phyloP scores from a whole-genome alignment of 805 yeast genomes.

The Sugiyamaella qingdaonensis region DNA sequence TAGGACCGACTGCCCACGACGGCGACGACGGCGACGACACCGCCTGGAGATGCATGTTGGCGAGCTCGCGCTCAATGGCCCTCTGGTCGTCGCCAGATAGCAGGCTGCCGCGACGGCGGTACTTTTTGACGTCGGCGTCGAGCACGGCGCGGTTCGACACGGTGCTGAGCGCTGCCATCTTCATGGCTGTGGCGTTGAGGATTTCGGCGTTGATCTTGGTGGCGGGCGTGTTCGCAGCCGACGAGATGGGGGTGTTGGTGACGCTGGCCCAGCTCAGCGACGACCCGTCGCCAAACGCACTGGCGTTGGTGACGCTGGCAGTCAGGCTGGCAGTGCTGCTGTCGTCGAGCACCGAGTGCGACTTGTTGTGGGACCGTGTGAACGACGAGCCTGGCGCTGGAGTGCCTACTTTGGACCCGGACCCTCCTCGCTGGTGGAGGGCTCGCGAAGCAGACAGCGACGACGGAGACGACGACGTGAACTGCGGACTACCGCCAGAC shows the following conservation, averaged over 20 bases:
- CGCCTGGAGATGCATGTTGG: slow-evolving; percentile 11
- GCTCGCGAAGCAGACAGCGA: neutral
- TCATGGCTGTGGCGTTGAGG: slow-evolving; percentile 41
- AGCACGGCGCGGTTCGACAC: slow-evolving; percentile 43
- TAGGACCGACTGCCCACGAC: neutral
- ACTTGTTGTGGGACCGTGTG: slow-evolving; percentile 12
- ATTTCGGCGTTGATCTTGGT: slow-evolving; percentile 29
- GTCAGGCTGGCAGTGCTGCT: neutral
- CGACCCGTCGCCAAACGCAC: slow-evolving; percentile 10
- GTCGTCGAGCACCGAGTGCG: slow-evolving; percentile 20
- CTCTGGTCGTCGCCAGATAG: slow-evolving; percentile 16
- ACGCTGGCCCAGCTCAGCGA: slow-evolving; percentile 29
- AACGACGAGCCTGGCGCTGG: neutral
- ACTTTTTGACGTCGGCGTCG: slow-evolving; percentile 35
- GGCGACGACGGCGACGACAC: neutral
- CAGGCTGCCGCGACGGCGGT: slow-evolving; percentile 20
- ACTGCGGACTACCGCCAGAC: slow-evolving; percentile 1
- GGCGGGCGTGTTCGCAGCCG: slow-evolving; percentile 8
- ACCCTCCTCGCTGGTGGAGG: slow-evolving; percentile 3
- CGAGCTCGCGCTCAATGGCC: slow-evolving; percentile 15
- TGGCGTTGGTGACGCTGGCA: neutral
- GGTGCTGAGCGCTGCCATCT: slow-evolving; percentile 63
- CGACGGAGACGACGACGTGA: slow-evolving; percentile 1
- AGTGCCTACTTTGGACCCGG: slow-evolving; percentile 1
- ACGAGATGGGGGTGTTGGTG: slow-evolving; percentile 26